A percentile compares a stretch with the other conserved stretches of the same genome.
phyloP scores from a whole-genome alignment of 2,329 filamentous ascomycete genomes.

The Fusarium sp. region DNA sequence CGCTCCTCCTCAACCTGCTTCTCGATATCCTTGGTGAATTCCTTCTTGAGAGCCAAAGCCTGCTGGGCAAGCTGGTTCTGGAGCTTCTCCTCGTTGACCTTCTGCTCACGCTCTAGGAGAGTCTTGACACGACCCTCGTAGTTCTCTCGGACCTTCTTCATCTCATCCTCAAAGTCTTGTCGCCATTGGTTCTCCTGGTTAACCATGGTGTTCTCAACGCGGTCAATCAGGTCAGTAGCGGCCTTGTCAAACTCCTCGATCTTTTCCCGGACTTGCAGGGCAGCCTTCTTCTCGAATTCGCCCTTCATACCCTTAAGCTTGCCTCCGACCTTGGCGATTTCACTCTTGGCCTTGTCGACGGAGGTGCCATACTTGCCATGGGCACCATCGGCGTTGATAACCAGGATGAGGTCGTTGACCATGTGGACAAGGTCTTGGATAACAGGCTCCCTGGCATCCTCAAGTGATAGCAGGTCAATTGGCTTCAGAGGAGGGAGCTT shows the following conservation, averaged over 20 bases:
- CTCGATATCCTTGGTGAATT: conserved; percentile 83
- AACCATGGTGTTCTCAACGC: conserved; percentile 86
- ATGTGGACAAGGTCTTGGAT: conserved; percentile 95
- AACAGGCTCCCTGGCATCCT: conserved; percentile 83
- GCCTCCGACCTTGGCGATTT: conserved; percentile 80
- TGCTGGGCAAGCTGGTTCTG: conserved; percentile 91
- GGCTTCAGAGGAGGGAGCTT: conserved; percentile 72
- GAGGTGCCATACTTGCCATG: conserved; percentile 81
- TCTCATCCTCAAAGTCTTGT: conserved; percentile 87
- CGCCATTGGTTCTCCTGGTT: conserved; percentile 86
- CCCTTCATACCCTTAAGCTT: conserved; percentile 82
- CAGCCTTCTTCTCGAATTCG: conserved; percentile 75
- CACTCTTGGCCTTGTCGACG: conserved; percentile 86
- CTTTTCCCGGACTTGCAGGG: conserved; percentile 78
- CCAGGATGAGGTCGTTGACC: conserved; percentile 94
- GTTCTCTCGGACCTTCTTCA: conserved; percentile 78
- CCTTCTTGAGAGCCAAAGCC: conserved; percentile 86
- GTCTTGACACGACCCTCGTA: conserved; percentile 85
- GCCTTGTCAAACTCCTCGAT: conserved; percentile 85
- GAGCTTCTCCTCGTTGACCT: conserved; percentile 84
- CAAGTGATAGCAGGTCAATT: conserved; percentile 82
- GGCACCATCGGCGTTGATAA: conserved; percentile 88
- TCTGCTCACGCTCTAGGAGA: conserved; percentile 81
- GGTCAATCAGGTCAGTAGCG: conserved; percentile 85
- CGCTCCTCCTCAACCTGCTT: conserved; percentile 90